phyloP scores from a whole-genome alignment of 768 basidiomycete genomes.

The Suillus discolor region DNA sequence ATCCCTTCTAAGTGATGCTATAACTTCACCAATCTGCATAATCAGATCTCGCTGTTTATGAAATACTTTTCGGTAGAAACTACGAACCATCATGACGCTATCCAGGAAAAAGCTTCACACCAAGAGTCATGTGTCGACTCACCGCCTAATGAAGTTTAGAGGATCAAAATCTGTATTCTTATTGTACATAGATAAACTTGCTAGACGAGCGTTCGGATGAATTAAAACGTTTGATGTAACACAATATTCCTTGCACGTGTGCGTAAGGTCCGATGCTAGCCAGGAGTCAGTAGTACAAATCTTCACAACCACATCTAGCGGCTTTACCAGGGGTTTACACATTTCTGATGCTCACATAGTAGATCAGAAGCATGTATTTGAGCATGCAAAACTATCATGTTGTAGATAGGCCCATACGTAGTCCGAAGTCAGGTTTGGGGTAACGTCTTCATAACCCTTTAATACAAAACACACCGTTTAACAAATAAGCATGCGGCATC shows the following conservation, averaged over 20 bases:
- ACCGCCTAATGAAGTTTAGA: slow-evolving; percentile 21
- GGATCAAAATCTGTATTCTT: slow-evolving; percentile 17
- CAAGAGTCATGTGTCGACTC: slow-evolving; percentile 10
- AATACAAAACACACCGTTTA: not conserved
- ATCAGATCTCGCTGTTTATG: slow-evolving; percentile 33
- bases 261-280: not conserved
- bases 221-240: not conserved
- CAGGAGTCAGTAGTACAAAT: too few relatives aligned
- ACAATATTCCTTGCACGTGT: not conserved
- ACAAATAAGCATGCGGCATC: not conserved
- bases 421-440: not conserved
- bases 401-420: not conserved
- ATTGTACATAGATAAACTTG: slow-evolving; percentile 16
- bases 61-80: slow-evolving; percentile 28
- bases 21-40: slow-evolving; percentile 3
- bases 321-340: not conserved
- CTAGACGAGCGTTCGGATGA: not conserved
- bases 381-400: not conserved
- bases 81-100: slow-evolving; percentile 14
- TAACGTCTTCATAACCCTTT: not conserved
- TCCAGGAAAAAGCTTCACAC: slow-evolving; percentile 23
- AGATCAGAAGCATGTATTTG: not conserved
- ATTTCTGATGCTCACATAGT: not conserved
- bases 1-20: not conserved
- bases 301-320: not conserved